These are phyloP conservation scores for Pholiota adiposa DNA, from an alignment of 1,284 basidiomycete genomes.

Conservation along the genomic window DNA sequence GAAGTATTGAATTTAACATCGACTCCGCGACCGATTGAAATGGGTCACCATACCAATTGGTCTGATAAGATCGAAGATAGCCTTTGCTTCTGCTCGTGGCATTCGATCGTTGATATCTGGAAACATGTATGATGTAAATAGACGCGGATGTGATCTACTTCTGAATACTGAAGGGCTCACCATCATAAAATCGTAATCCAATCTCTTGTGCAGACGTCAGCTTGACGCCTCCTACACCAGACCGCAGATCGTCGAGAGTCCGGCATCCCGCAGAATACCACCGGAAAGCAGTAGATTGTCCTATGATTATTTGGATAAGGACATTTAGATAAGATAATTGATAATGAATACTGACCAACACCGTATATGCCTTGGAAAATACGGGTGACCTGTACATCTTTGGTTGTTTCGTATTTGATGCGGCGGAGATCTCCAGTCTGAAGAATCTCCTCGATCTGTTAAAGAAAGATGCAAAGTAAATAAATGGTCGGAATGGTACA, in stretches of 20 bases:
- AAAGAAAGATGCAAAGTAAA: neutral
- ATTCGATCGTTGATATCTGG: slow-evolving; percentile 82
- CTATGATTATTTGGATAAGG: slow-evolving; percentile 36
- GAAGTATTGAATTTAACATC: neutral
- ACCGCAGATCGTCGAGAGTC: slow-evolving; percentile 74
- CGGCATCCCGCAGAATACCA: slow-evolving; percentile 82
- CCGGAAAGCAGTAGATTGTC: slow-evolving; percentile 62
- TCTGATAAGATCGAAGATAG: slow-evolving; percentile 75
- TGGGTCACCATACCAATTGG: slow-evolving; percentile 53
- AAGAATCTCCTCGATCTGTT: slow-evolving; percentile 74
- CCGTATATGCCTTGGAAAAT: slow-evolving; percentile 84
- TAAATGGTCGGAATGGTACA: slow-evolving; percentile 6
- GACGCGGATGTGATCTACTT: neutral
- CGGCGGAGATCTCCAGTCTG: slow-evolving; percentile 68
- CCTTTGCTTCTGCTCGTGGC: slow-evolving; percentile 77
- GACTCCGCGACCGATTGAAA: neutral
- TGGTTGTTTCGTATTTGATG: slow-evolving; percentile 64
- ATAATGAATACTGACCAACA: slow-evolving; percentile 54
- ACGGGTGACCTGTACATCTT: slow-evolving; percentile 54
- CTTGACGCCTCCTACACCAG: slow-evolving; percentile 60
- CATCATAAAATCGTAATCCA: slow-evolving; percentile 80
- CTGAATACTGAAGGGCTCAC: slow-evolving; percentile 34
- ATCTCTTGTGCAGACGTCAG: slow-evolving; percentile 73
- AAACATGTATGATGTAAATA: neutral
- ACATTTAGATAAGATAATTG: neutral